Evolutionary conservation across 164 flowering plant genomes (phyloP).

Genomic region (Magnolia officinalis): DNA sequence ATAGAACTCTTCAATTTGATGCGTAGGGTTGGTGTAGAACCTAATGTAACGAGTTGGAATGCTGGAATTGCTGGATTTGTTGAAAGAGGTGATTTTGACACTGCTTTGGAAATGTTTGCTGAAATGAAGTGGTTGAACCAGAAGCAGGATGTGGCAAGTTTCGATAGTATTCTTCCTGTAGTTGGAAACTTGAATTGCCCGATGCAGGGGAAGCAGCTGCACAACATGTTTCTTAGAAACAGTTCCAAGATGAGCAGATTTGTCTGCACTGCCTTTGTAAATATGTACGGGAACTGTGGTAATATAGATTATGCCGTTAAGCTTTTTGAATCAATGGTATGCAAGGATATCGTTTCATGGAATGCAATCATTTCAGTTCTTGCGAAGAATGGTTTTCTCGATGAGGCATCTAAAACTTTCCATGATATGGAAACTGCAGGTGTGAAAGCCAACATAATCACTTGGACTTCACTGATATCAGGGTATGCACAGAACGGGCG

Average conservation of each 20-base stretch:
- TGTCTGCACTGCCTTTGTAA: constrained; percentile 24
- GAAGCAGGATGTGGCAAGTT: constrained; percentile 13
- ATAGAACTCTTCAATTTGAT: constrained; percentile 17
- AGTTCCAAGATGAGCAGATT: constrained; percentile 19
- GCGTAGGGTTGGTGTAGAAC: constrained; percentile 19
- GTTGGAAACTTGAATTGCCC: constrained; percentile 9
- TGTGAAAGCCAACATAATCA: constrained; percentile 19
- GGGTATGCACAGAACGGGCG: constrained; percentile 26
- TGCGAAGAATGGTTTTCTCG: constrained; percentile 22
- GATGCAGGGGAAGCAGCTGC: constrained; percentile 27
- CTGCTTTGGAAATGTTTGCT: constrained; percentile 23
- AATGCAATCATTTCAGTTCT: constrained; percentile 26
- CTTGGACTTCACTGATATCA: constrained; percentile 32
- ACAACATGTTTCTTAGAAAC: constrained; percentile 19
- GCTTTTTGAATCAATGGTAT: constrained; percentile 19
- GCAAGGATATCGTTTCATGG: constrained; percentile 27
- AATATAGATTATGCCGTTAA: constrained; percentile 20
- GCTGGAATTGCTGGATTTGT: constrained; percentile 19
- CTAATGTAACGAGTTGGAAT: constrained; percentile 21
- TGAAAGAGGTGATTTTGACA: constrained; percentile 12
- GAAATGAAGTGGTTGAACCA: constrained; percentile 23
- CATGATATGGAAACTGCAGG: constrained; percentile 25
- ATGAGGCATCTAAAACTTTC: constrained; percentile 23
- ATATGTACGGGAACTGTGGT: constrained; percentile 27
- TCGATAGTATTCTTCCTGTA: constrained; percentile 17